Evolutionary conservation across 495 filamentous ascomycete species (phyloP), one percentile per base, ranked within the genome.

Genomic region (Daldinia childiae): DNA sequence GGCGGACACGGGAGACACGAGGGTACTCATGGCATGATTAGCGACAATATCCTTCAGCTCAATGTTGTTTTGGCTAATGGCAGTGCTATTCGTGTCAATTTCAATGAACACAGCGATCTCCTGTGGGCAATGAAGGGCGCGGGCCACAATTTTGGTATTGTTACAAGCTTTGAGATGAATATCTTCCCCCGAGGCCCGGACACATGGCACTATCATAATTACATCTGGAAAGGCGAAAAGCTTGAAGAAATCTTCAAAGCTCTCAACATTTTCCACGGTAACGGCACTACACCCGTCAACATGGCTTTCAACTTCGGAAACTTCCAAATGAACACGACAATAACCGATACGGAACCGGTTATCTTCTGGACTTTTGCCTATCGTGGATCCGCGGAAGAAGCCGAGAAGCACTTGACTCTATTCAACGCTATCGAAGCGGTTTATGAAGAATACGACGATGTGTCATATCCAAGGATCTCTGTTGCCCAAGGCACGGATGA

Each of bases 1-100:
- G 89, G 88, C 57, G 89, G 88, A 43, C 85, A 88, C 66, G 88
- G 89, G 15, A 82, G 81, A 65, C 78, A 86, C 4, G 82, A 88
- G 75, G 89, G 89, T 8, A 75, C 76, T 17, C 75, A 87, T 67
- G 87, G 87, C 6, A 75, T 89, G 14, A 62, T 87, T 21, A 72
- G 77, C 7, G 87, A 90, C 55, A 80, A 84, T 41, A 74, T 89
- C 19, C 7, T 84, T 77, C 4, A 64, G 4, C 64, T 79, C 56
- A 77, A 82, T 26, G 74, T 89, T 9, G 83, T 89, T 1, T 78
- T 86, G 26, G 85, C 84, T 3, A 74, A 87, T 54, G 87, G 87
- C 1, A 66, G 73, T n/a, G 71, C 75, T 1, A 81, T 84, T 17
- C 70, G 68, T 4, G 66, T 76, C 1, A 68, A 82, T 15, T 21